phyloP scores from a whole-genome alignment of 2,329 filamentous ascomycete species.

The Colletotrichum graminicola region DNA sequence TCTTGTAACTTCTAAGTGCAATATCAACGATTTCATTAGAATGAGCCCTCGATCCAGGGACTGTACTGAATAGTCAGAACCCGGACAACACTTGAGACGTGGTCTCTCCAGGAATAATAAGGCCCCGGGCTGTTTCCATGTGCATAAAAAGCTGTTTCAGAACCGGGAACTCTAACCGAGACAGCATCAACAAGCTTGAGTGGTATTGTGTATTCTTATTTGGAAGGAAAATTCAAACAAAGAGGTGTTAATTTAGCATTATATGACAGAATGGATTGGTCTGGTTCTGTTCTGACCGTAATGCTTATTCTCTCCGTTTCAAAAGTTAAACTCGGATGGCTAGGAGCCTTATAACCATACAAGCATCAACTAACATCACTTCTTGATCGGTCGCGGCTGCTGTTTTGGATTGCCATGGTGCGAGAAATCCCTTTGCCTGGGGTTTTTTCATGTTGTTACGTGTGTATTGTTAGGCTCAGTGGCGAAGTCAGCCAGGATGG shows the following conservation, averaged over 20 bases:
- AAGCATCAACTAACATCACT: background rate
- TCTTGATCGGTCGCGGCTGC: background rate
- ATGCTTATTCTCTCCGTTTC: too few species aligned
- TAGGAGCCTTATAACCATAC: rapidly evolving
- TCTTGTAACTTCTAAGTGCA: background rate
- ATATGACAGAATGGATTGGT: too few species aligned
- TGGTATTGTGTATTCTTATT: background rate
- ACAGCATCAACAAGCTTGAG: background rate
- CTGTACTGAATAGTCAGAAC: background rate
- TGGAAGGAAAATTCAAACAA: background rate
- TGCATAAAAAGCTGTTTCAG: background rate
- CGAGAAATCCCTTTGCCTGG: background rate
- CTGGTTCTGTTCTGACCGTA: background rate
- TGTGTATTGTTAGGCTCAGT: too few species aligned
- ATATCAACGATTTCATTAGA: background rate
- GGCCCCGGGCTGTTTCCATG: rapidly evolving
- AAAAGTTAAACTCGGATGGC: background rate
- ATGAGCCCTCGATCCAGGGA: background rate
- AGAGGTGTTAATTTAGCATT: background rate
- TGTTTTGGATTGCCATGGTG: background rate
- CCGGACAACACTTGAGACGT: background rate
- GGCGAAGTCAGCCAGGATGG: background rate
- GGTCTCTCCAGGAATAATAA: too few species aligned
- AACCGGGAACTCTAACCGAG: too few species aligned
- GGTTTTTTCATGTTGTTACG: background rate